Evolutionary conservation across 129 eudicot genomes (phyloP).

Genomic region (Arctium lappa): DNA sequence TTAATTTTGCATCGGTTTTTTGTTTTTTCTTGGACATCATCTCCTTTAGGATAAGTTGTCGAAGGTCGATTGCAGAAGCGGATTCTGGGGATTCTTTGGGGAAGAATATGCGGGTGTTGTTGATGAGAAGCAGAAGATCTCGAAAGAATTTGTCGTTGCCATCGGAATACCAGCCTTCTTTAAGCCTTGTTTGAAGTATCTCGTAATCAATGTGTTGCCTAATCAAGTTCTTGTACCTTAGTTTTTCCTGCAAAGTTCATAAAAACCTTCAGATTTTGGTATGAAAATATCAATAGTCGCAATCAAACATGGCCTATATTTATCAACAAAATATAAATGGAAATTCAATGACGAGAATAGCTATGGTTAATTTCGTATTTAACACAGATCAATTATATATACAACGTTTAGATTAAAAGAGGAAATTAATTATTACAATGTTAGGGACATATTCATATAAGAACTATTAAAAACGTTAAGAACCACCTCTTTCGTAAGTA

Average conservation of each 20-base stretch:
- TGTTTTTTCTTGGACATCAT: constrained; percentile 30
- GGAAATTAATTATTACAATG: no score
- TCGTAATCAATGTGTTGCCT: constrained; percentile 63
- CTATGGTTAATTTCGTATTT: no score
- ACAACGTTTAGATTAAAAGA: no score
- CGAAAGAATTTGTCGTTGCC: constrained; percentile 53
- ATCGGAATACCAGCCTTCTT: constrained; percentile 54
- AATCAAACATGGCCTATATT: background rate
- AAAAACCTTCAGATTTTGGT: background rate
- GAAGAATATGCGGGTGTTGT: constrained; percentile 61
- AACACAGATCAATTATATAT: no score
- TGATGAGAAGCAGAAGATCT: constrained; percentile 57
- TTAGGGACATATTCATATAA: no score
- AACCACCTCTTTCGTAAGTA: no score
- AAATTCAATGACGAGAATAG: no score
- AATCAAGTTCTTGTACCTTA: constrained; percentile 52
- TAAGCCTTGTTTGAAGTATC: constrained; percentile 46
- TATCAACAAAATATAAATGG: background rate
- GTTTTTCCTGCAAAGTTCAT: constrained; percentile 47
- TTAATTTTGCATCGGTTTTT: constrained; percentile 36
- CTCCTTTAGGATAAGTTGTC: constrained; percentile 46
- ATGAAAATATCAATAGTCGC: background rate
- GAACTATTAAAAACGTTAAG: no score
- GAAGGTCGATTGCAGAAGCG: constrained; percentile 52
- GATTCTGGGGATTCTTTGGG: constrained; percentile 47